These are phyloP conservation scores for Ilyonectria sp. DNA, from an alignment of 2,329 filamentous ascomycete genomes.

Conservation along the genomic window DNA sequence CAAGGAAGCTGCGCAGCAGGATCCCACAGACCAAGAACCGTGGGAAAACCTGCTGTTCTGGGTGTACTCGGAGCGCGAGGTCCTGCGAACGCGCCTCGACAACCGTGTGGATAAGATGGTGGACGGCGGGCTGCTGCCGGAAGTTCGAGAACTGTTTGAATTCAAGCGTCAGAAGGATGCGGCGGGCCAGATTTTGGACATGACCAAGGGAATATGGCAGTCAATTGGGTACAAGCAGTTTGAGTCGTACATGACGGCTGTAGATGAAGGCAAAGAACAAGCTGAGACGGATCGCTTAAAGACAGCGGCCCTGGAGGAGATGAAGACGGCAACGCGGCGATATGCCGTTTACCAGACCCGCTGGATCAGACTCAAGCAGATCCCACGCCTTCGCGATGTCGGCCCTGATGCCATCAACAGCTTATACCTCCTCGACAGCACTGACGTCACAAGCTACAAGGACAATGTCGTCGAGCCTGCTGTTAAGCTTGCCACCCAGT, in stretches of 20 bases:
- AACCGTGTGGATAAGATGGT: constrained; percentile 89
- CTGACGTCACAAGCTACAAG: constrained; percentile 74
- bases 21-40: constrained; percentile 39
- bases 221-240: constrained; percentile 98
- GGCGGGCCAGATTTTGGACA: constrained; percentile 73
- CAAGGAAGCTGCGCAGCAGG: constrained; percentile 50
- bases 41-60: constrained; percentile 83
- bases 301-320: constrained; percentile 76
- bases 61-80: constrained; percentile 82
- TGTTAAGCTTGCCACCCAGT: constrained; percentile 71
- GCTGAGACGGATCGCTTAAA: constrained; percentile 70
- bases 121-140: constrained; percentile 64
- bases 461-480: constrained; percentile 77
- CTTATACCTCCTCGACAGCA: constrained; percentile 87
- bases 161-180: constrained; percentile 55
- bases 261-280: constrained; percentile 48
- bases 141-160: constrained; percentile 63
- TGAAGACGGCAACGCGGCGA: constrained; percentile 86
- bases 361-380: constrained; percentile 89
- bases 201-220: constrained; percentile 91
- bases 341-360: constrained; percentile 89
- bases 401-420: constrained; percentile 65
- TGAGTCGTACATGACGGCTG: constrained; percentile 75
- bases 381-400: constrained; percentile 75
- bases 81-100: constrained; percentile 80